Evolutionary conservation across 2,329 filamentous ascomycete species (phyloP).

Genomic region (Monilinia fructicola): DNA sequence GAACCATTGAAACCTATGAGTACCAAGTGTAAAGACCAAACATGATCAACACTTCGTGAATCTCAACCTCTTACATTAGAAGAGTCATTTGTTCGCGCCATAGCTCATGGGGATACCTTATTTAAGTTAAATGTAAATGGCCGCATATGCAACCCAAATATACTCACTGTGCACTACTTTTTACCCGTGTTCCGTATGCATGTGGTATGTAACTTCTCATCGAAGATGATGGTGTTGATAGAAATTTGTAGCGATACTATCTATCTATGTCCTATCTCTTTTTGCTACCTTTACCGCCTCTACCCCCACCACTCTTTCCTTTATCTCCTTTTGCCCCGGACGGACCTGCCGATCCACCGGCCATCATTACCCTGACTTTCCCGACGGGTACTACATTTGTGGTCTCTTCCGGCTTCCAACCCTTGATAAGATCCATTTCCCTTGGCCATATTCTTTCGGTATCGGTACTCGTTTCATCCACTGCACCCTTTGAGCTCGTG

Average conservation of each 20-base stretch:
- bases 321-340: constrained; percentile 37
- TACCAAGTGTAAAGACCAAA: too few relatives aligned
- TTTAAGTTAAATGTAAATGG: too few relatives aligned
- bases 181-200: not conserved
- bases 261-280: constrained; percentile 24
- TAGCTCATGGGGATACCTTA: too few relatives aligned
- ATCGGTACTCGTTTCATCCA: constrained; percentile 61
- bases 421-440: constrained; percentile 82
- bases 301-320: constrained; percentile 31
- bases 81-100: too few relatives aligned
- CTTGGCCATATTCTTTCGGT: constrained; percentile 78
- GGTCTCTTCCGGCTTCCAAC: constrained; percentile 77
- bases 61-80: too few relatives aligned
- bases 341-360: constrained; percentile 48
- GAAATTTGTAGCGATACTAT: not conserved
- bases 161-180: too few relatives aligned
- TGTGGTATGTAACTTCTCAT: not conserved
- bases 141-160: too few relatives aligned
- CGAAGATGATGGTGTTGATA: too few relatives aligned
- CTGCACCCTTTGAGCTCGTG: constrained; percentile 51
- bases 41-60: too few relatives aligned
- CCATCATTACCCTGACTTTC: constrained; percentile 77
- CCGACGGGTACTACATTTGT: constrained; percentile 78
- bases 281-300: constrained; percentile 36
- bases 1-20: too few relatives aligned